phyloP scores from a whole-genome alignment of 108 stramenopile genomes.

The Nitzschia palea region DNA sequence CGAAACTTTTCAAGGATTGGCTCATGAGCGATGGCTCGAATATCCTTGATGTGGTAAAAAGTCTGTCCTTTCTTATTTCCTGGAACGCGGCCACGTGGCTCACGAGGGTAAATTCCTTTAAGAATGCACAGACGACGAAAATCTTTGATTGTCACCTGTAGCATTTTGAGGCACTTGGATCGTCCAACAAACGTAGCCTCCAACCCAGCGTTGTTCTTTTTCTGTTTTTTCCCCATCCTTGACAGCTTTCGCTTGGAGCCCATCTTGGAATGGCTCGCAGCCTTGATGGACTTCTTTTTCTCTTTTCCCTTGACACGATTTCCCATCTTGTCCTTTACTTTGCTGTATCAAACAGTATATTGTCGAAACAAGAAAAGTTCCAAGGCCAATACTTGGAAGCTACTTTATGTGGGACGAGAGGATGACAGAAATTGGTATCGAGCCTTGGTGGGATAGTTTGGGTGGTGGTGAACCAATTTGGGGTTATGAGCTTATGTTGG shows the following conservation, averaged over 20 bases:
- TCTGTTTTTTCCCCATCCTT: slow-evolving; percentile 95
- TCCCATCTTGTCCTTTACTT: slow-evolving; percentile 61
- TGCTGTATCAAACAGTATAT: too few species aligned
- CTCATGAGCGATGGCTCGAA: slow-evolving; percentile 94
- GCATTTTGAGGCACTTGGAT: slow-evolving; percentile 81
- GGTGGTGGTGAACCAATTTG: neutral
- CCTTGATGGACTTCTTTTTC: slow-evolving; percentile 92
- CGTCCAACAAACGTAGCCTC: slow-evolving; percentile 96
- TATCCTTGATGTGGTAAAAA: slow-evolving; percentile 98
- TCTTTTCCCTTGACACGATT: slow-evolving; percentile 85
- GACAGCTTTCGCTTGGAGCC: slow-evolving; percentile 93
- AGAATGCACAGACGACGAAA: slow-evolving; percentile 99
- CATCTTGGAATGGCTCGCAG: slow-evolving; percentile 82
- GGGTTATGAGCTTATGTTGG: neutral
- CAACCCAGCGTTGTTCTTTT: slow-evolving; percentile 88
- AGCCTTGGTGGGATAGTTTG: too few species aligned
- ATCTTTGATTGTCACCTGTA: slow-evolving; percentile 96
- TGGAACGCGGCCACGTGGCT: slow-evolving; percentile 82
- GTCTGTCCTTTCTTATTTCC: slow-evolving; percentile 92
- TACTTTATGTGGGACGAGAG: too few species aligned
- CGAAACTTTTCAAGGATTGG: slow-evolving; percentile 96
- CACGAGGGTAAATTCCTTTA: slow-evolving; percentile 98
- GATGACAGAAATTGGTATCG: too few species aligned
- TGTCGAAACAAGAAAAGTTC: too few species aligned
- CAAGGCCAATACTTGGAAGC: too few species aligned